Evolutionary conservation across 768 basidiomycete genomes (phyloP).

Genomic region (Scleroderma bovista): DNA sequence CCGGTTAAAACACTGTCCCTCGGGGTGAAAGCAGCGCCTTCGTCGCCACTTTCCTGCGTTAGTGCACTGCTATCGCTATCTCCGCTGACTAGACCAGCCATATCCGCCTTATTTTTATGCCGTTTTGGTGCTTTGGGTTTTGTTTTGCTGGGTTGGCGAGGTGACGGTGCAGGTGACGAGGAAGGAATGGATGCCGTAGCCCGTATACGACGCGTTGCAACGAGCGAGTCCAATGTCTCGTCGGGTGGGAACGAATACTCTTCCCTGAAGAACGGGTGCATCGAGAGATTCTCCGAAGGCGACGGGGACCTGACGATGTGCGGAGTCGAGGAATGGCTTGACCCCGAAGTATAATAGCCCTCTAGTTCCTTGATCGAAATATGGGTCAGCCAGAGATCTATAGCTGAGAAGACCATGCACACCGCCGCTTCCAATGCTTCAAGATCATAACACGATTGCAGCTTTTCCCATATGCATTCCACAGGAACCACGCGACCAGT

Average conservation of each 20-base stretch:
- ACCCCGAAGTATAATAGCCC: constrained; percentile 39
- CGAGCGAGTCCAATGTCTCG: constrained; percentile 50
- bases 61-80: constrained; percentile 83
- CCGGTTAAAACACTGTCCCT: constrained; percentile 64
- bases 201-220: constrained; percentile 59
- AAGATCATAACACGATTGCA: constrained; percentile 65
- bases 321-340: constrained; percentile 37
- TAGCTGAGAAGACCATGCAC: constrained; percentile 28
- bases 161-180: constrained; percentile 55
- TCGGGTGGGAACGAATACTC: constrained; percentile 64
- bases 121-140: constrained; percentile 46
- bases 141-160: constrained; percentile 31
- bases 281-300: constrained; percentile 60
- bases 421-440: constrained; percentile 70
- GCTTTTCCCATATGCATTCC: constrained; percentile 72
- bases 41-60: constrained; percentile 79
- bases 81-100: constrained; percentile 72
- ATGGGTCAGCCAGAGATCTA: too few species aligned
- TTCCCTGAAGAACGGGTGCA: constrained; percentile 68
- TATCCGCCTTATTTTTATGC: constrained; percentile 40
- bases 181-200: constrained; percentile 49
- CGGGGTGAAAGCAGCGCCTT: constrained; percentile 53
- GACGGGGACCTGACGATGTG: constrained; percentile 59
- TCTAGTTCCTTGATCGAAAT: constrained; percentile 43
- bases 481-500: constrained; percentile 55